These are phyloP conservation scores for Asterophora parasitica DNA, from an alignment of 768 basidiomycete species.

Conservation along the genomic window DNA sequence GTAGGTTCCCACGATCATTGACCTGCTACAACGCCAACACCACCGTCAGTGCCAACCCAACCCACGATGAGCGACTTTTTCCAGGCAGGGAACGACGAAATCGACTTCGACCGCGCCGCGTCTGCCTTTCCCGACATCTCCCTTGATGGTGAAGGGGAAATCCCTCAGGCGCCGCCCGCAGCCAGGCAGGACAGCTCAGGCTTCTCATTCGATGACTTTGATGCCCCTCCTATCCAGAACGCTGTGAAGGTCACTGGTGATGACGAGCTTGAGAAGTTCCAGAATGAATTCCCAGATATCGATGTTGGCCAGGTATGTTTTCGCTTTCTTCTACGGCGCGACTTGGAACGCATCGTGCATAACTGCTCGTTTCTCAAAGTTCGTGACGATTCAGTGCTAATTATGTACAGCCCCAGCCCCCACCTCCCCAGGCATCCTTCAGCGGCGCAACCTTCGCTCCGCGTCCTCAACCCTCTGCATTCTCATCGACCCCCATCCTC, in stretches of 20 bases:
- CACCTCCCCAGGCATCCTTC: conserved; percentile 29
- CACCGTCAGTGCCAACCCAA: conserved; percentile 8
- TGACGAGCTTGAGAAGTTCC: conserved; percentile 82
- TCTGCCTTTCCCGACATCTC: conserved; percentile 84
- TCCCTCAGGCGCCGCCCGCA: conserved; percentile 33
- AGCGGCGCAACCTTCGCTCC: conserved; percentile 66
- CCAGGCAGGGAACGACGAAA: conserved; percentile 42
- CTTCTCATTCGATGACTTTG: conserved; percentile 70
- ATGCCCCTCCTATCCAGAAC: conserved; percentile 35
- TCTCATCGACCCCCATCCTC: conserved; percentile 70
- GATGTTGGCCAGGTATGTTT: conserved; percentile 40
- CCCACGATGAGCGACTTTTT: conserved; percentile 26
- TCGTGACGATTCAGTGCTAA: background rate
- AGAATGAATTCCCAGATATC: conserved; percentile 82
- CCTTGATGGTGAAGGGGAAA: conserved; percentile 58
- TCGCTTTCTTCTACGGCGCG: background rate
- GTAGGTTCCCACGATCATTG: conserved; percentile 19
- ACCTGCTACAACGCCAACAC: background rate
- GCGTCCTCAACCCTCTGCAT: conserved; percentile 66
- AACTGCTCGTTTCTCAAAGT: background rate
- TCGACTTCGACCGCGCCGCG: conserved; percentile 80
- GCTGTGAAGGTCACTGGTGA: conserved; percentile 79
- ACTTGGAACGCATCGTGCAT: background rate
- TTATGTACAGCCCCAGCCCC: conserved; percentile 25
- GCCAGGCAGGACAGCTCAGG: conserved; percentile 31